Conservation (phyloP, 2,329 filamentous ascomycete species). For the Emydomyces testavorans region DNA sequence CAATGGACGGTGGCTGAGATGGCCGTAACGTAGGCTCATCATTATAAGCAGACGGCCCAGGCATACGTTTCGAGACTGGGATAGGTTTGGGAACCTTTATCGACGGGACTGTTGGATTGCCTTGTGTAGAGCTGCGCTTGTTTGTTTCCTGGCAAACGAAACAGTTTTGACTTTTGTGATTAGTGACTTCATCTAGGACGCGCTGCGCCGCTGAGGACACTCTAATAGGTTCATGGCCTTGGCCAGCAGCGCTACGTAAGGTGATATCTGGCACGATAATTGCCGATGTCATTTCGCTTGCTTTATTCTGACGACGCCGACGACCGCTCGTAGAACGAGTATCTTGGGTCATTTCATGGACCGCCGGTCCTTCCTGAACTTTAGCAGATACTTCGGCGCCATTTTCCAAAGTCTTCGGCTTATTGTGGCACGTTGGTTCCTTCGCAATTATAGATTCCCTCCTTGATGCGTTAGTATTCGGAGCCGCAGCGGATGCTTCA, state of each 20-base stretch:
- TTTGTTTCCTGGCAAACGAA: slow-evolving; percentile 41
- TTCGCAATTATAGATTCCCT: slow-evolving; percentile 19
- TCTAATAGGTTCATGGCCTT: slow-evolving; percentile 20
- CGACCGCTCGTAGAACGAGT: slow-evolving; percentile 24
- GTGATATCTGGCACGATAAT: slow-evolving; percentile 56
- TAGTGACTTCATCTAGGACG: slow-evolving; percentile 33
- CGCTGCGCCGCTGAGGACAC: slow-evolving; percentile 32
- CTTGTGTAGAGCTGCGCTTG: background rate
- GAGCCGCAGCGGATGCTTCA: background rate
- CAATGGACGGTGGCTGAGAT: slow-evolving; percentile 56
- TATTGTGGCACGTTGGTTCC: background rate
- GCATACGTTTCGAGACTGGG: slow-evolving; percentile 41
- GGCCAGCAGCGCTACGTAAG: slow-evolving; percentile 27
- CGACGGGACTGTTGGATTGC: slow-evolving; percentile 20
- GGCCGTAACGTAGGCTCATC: slow-evolving; percentile 50
- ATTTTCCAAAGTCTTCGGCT: background rate
- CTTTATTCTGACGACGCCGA: slow-evolving; percentile 37
- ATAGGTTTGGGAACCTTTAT: slow-evolving; percentile 40
- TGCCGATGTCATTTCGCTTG: slow-evolving; percentile 49
- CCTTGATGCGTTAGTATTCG: slow-evolving; percentile 32
- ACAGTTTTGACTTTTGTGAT: slow-evolving; percentile 45
- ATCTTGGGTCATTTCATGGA: background rate
- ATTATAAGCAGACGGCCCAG: slow-evolving; percentile 27
- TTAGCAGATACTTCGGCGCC: background rate
- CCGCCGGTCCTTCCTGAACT: background rate